These are phyloP conservation scores for Globisporangium sylvaticum DNA, from an alignment of 352 stramenopile species.

Conservation along the genomic window DNA sequence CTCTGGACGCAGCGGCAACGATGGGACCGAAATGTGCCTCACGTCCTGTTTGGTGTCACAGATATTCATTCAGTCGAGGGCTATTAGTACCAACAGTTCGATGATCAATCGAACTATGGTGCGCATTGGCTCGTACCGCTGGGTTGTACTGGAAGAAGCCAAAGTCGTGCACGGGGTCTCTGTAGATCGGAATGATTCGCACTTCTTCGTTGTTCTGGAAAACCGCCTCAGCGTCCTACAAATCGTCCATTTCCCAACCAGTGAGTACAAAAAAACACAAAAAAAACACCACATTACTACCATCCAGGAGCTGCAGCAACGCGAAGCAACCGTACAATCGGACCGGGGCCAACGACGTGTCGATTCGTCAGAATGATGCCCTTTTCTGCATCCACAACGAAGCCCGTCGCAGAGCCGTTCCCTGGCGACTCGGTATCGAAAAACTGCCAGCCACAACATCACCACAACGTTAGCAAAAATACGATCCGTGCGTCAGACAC, in stretches of 20 bases:
- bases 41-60: slow-evolving; percentile 45
- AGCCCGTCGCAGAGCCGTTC: slow-evolving; percentile 89
- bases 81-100: neutral
- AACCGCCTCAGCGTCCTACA: slow-evolving; percentile 81
- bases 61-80: neutral
- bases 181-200: slow-evolving; percentile 88
- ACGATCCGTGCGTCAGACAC: neutral
- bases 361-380: slow-evolving; percentile 93
- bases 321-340: slow-evolving; percentile 47
- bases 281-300: neutral
- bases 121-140: slow-evolving; percentile 25
- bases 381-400: slow-evolving; percentile 89
- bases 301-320: neutral
- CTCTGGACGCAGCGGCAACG: slow-evolving; percentile 74
- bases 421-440: slow-evolving; percentile 88
- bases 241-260: slow-evolving; percentile 1
- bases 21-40: slow-evolving; percentile 78
- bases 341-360: slow-evolving; percentile 86
- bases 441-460: slow-evolving; percentile 44
- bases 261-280: neutral
- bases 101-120: neutral
- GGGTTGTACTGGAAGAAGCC: slow-evolving; percentile 91
- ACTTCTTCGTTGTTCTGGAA: slow-evolving; percentile 95
- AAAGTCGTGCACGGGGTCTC: slow-evolving; percentile 93
- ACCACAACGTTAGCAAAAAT: neutral